phyloP scores from a whole-genome alignment of 83 land plant species.

The Picea abies region DNA sequence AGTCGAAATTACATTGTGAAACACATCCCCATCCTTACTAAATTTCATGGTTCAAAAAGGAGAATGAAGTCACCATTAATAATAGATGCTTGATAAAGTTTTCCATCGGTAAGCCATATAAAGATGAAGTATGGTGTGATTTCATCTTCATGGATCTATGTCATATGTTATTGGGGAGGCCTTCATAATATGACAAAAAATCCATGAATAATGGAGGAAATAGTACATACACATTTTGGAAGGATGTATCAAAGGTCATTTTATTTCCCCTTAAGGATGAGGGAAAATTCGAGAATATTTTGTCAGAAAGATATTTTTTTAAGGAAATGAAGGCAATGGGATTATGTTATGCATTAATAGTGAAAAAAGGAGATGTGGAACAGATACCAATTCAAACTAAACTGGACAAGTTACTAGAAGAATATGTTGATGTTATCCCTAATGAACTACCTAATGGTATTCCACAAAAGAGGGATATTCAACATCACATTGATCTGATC shows the following conservation, averaged over 20 bases:
- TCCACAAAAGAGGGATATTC: slow-evolving; percentile 12
- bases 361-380: background rate
- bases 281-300: background rate
- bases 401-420: no score
- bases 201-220: background rate
- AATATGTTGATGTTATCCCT: background rate
- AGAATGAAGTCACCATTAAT: no score
- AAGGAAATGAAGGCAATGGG: background rate
- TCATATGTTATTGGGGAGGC: no score
- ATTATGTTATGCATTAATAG: background rate
- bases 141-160: no score
- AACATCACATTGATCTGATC: slow-evolving; percentile 18
- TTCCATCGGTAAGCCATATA: no score
- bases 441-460: slow-evolving; percentile 10
- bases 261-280: background rate
- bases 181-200: background rate
- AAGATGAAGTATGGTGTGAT: no score
- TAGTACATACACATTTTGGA: background rate
- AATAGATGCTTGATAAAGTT: no score
- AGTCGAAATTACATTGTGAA: no score
- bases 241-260: background rate
- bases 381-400: background rate
- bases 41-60: no score
- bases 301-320: background rate
- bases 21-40: no score